Evolutionary conservation across 2,329 filamentous ascomycete species (phyloP).

Genomic region (Talaromyces sp.): DNA sequence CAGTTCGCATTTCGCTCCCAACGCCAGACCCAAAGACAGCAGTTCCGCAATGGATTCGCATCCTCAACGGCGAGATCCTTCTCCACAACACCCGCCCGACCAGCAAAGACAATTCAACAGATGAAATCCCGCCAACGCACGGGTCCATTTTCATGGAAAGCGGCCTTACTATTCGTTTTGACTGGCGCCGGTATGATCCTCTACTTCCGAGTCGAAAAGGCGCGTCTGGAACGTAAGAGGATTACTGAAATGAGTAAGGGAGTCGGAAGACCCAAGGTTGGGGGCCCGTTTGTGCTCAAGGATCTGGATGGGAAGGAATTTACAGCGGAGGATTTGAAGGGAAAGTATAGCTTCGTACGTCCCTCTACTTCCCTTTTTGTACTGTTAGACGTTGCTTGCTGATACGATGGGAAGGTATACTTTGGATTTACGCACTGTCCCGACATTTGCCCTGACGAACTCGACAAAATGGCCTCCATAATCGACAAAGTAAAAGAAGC

Average conservation of each 20-base stretch:
- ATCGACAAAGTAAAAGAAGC: constrained; percentile 62
- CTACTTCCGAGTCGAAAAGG: constrained; percentile 94
- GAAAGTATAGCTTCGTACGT: constrained; percentile 64
- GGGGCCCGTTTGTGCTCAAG: constrained; percentile 75
- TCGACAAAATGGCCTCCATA: constrained; percentile 99
- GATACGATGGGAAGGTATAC: constrained; percentile 64
- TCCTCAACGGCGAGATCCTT: constrained; percentile 22
- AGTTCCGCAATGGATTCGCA: background rate
- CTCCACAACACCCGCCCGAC: constrained; percentile 26
- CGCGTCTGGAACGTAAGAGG: constrained; percentile 80
- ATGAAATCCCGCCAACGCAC: constrained; percentile 38
- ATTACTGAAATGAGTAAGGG: constrained; percentile 91
- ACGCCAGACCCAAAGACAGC: background rate
- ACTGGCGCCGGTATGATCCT: constrained; percentile 74
- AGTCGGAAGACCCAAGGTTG: constrained; percentile 87
- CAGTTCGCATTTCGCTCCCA: background rate
- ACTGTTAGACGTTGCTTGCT: background rate
- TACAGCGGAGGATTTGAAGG: constrained; percentile 76
- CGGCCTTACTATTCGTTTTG: constrained; percentile 77
- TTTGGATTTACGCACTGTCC: constrained; percentile 98
- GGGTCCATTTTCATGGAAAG: constrained; percentile 84
- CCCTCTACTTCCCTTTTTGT: background rate
- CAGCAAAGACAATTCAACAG: constrained; percentile 39
- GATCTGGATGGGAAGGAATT: constrained; percentile 79
- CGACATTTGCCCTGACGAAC: constrained; percentile 97